Evolutionary conservation across 768 basidiomycete species (phyloP).

Genomic region (Astraeus odoratus): DNA sequence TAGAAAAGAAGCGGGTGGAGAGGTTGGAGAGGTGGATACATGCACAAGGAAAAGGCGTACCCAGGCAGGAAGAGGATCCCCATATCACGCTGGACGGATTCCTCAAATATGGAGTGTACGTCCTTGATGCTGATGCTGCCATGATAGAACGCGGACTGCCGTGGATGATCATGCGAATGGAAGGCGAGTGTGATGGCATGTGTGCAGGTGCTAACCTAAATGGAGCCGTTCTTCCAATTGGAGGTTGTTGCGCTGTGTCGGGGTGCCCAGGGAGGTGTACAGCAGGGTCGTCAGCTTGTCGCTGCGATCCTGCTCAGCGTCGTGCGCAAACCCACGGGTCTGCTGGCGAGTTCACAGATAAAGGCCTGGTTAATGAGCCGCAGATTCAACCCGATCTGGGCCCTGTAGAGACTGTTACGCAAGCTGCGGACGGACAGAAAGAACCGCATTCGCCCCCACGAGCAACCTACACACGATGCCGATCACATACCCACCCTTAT

Average conservation of each 20-base stretch:
- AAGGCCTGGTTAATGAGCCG: conserved; percentile 14
- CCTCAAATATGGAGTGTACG: conserved; percentile 25
- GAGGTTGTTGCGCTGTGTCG: neutral
- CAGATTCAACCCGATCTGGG: conserved; percentile 16
- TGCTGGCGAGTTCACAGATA: conserved; percentile 27
- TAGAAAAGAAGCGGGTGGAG: conserved; percentile 51
- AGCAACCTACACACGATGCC: neutral
- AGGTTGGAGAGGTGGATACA: conserved; percentile 25
- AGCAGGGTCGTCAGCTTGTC: neutral
- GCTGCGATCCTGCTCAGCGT: neutral
- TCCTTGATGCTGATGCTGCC: conserved; percentile 24
- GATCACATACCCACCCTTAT: neutral
- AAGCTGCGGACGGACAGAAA: neutral
- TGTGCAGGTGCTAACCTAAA: conserved; percentile 17
- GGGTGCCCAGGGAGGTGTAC: conserved; percentile 1
- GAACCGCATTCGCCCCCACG: neutral
- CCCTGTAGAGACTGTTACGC: neutral
- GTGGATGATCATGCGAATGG: conserved; percentile 24
- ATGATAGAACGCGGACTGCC: conserved; percentile 21
- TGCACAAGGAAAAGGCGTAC: conserved; percentile 2
- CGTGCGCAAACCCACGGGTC: neutral
- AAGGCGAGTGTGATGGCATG: conserved; percentile 17
- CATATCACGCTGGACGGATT: conserved; percentile 21
- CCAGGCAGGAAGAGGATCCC: conserved; percentile 12
- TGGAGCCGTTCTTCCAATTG: conserved; percentile 7